A percentile compares a stretch with the other conserved stretches of the same genome.
Conservation (phyloP, 257 asterid species). For the Thymus quinquecostatus region DNA sequence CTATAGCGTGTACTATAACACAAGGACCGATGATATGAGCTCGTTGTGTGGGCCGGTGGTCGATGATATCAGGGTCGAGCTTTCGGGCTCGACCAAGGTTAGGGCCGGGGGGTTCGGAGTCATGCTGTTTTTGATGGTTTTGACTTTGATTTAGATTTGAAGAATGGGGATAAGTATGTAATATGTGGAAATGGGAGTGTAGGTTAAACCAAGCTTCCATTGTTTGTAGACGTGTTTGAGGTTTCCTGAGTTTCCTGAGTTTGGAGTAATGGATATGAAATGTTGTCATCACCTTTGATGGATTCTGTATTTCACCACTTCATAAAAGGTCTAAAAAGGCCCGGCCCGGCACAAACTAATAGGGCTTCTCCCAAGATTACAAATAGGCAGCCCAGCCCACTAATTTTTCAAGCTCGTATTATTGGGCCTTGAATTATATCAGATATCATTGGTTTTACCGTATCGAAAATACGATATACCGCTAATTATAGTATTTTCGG, state of each 20-base stretch:
- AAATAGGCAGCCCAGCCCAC: too few species aligned
- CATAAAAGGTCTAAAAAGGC: too few species aligned
- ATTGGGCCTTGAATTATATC: too few species aligned
- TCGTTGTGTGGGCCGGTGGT: slow-evolving; percentile 96
- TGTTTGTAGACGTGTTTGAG: slow-evolving; percentile 16
- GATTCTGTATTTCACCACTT: too few species aligned
- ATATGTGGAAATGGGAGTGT: slow-evolving; percentile 16
- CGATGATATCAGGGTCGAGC: slow-evolving; percentile 76
- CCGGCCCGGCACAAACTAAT: too few species aligned
- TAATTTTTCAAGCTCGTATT: too few species aligned
- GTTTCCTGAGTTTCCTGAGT: not conserved
- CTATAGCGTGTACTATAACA: slow-evolving; percentile 89
- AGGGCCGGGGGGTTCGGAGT: slow-evolving; percentile 27
- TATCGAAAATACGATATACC: too few species aligned
- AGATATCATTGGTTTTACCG: too few species aligned
- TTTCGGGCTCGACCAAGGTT: slow-evolving; percentile 23
- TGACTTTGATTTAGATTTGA: slow-evolving; percentile 17
- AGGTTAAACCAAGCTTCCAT: slow-evolving; percentile 36
- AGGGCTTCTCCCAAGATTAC: too few species aligned
- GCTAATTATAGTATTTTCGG: too few species aligned
- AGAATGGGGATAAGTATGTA: not conserved
- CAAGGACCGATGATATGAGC: slow-evolving; percentile 89
- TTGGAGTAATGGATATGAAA: slow-evolving; percentile 12
- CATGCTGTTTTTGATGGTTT: slow-evolving; percentile 22
- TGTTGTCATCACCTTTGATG: not conserved